Evolutionary conservation across 2,329 filamentous ascomycete genomes (phyloP).

Genomic region (Hymenoscyphus salicellus): DNA sequence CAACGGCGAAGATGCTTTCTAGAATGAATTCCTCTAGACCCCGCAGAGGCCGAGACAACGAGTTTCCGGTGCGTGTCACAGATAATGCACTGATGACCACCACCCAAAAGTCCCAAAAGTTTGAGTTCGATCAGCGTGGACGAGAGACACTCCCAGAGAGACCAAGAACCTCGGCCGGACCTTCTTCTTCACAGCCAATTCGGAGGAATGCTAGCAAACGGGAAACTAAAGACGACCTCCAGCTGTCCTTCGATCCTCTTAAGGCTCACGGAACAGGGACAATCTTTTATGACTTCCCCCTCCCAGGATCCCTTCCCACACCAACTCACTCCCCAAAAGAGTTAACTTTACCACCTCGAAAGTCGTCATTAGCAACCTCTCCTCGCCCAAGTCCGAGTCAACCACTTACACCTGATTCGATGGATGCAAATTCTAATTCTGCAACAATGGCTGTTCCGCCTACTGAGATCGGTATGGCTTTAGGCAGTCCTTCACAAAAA

Average conservation of each 20-base stretch:
- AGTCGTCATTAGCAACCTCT: constrained; percentile 14
- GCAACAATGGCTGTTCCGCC: constrained; percentile 21
- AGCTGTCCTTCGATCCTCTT: constrained; percentile 29
- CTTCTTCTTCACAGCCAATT: constrained; percentile 19
- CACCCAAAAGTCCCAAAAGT: constrained; percentile 21
- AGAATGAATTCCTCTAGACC: constrained; percentile 23
- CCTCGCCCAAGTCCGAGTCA: constrained; percentile 4
- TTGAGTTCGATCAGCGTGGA: constrained; percentile 23
- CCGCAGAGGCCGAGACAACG: constrained; percentile 31
- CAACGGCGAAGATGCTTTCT: constrained; percentile 26
- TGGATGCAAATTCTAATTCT: constrained; percentile 11
- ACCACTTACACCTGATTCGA: constrained; percentile 23
- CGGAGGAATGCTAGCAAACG: constrained; percentile 27
- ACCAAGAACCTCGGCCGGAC: constrained; percentile 34
- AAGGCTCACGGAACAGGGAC: constrained; percentile 29
- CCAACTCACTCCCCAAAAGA: constrained; percentile 22
- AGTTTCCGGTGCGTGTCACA: constrained; percentile 31
- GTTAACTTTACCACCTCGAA: constrained; percentile 20
- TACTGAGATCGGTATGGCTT: constrained; percentile 64
- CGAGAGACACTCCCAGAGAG: constrained; percentile 26
- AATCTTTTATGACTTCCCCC: constrained; percentile 31
- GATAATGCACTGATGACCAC: constrained; percentile 28
- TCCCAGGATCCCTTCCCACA: constrained; percentile 29
- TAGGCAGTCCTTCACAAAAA: constrained; percentile 62
- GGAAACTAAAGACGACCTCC: constrained; percentile 34